Evolutionary conservation across 495 filamentous ascomycete genomes (phyloP), one percentile per base, ranked within the genome.

Genomic region (Penicillium macrosclerotiorum): DNA sequence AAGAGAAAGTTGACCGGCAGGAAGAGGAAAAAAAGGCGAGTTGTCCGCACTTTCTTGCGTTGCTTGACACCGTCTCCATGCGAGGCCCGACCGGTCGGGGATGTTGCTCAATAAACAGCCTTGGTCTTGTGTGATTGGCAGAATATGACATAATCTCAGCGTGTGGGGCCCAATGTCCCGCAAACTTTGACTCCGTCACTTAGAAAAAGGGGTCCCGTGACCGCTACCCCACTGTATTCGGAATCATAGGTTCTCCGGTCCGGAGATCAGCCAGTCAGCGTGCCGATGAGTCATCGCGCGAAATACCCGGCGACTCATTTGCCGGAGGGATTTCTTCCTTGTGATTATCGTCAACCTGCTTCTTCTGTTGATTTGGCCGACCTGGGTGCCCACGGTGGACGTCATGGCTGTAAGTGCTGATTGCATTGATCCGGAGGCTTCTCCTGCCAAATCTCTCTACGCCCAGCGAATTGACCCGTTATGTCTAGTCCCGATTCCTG

Each of bases 401-500:
- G 54, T 16, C 30, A 62, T 62, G 58, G 55, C 58, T 48, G 54
- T 62, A 52, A 14, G 58, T 27, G 1, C 35, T 41, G 23, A 30
- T 56, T 63, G 36, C 34, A 60, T 56, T 57, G 57, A 18, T 1
- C 5, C 26, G 4, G 1, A 13, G 19, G n/a, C 14, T n/a, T 16
- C 17, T 6, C 17, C 11, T 38, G 5, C 16, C 22, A n/a, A n/a
- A n/a, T 18, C 34, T 18, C 5, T 18, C 24, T 19, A 59, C 62
- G 36, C 42, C n/a, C n/a, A n/a, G n/a, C n/a, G n/a, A n/a, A n/a
- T n/a, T n/a, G n/a, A n/a, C n/a, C n/a, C n/a, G n/a, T n/a, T n/a
- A n/a, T n/a, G n/a, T n/a, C n/a, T n/a, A 65, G 65, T 65, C 62
- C 24, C 57, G 65, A 59, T 58, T 65, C 35, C 55, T 63, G 54